A percentile compares a stretch with the other conserved stretches of the same genome.
Conservation (phyloP, 257 asterid species). For the Solanum piurae region DNA sequence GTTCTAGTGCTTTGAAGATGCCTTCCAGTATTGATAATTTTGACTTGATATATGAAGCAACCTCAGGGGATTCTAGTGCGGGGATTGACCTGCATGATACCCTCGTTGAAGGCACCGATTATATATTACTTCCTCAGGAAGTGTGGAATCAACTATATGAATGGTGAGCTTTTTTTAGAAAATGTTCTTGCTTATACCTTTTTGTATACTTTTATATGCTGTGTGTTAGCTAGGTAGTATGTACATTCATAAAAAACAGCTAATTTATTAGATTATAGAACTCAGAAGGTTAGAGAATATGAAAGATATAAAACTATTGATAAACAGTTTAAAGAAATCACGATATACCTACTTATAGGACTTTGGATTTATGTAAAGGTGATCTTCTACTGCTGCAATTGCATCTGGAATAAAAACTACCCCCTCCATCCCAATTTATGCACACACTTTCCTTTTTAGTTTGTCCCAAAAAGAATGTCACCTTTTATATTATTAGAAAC, state of each 20-base stretch:
- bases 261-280: not conserved
- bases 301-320: not conserved
- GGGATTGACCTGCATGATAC: slow-evolving; percentile 85
- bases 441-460: not conserved
- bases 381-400: not conserved
- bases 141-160: slow-evolving; percentile 72
- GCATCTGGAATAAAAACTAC: not conserved
- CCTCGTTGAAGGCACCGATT: slow-evolving; percentile 95
- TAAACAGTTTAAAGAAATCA: not conserved
- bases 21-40: slow-evolving; percentile 80
- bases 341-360: not conserved
- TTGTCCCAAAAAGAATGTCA: not conserved
- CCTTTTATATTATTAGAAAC: not conserved
- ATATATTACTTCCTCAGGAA: slow-evolving; percentile 82
- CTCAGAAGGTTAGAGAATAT: not conserved
- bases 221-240: not conserved
- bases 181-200: not conserved
- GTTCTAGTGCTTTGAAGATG: slow-evolving; percentile 43
- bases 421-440: not conserved
- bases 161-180: slow-evolving; percentile 32
- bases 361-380: not conserved
- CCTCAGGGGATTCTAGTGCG: slow-evolving; percentile 42
- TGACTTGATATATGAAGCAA: slow-evolving; percentile 58
- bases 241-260: not conserved
- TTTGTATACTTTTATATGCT: not conserved